Evolutionary conservation across 2,329 filamentous ascomycete genomes (phyloP).

Genomic region (Nemania serpens): DNA sequence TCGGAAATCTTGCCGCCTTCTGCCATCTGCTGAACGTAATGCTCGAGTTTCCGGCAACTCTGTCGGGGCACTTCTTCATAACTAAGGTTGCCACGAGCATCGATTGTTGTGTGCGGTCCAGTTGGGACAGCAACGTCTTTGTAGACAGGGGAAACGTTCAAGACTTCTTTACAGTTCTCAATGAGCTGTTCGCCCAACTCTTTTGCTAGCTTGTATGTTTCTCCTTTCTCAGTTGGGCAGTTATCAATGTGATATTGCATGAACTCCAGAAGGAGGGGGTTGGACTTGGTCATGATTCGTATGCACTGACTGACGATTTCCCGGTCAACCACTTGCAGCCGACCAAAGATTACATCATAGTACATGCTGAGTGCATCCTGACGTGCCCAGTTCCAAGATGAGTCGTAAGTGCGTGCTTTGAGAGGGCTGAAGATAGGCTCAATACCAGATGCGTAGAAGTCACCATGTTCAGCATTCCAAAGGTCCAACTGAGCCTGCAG

Average conservation of each 20-base stretch:
- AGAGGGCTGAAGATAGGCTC: slow-evolving; percentile 91
- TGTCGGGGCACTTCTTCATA: slow-evolving; percentile 86
- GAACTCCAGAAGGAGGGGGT: slow-evolving; percentile 92
- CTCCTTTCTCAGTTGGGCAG: slow-evolving; percentile 92
- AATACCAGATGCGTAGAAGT: slow-evolving; percentile 93
- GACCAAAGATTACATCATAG: slow-evolving; percentile 97
- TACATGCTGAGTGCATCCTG: slow-evolving; percentile 98
- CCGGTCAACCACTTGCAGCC: slow-evolving; percentile 88
- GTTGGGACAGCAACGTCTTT: slow-evolving; percentile 95
- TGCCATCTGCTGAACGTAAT: slow-evolving; percentile 98
- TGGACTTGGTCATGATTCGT: slow-evolving; percentile 98
- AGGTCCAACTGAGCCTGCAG: slow-evolving; percentile 93
- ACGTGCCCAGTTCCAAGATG: slow-evolving; percentile 98
- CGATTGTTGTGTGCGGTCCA: slow-evolving; percentile 88
- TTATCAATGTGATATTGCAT: slow-evolving; percentile 99
- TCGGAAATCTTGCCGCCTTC: slow-evolving; percentile 98
- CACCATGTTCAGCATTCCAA: slow-evolving; percentile 94
- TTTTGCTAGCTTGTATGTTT: slow-evolving; percentile 98
- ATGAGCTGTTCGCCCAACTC: slow-evolving; percentile 91
- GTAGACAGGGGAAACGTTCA: slow-evolving; percentile 83
- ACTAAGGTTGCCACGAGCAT: slow-evolving; percentile 87
- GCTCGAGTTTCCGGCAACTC: slow-evolving; percentile 94
- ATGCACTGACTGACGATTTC: slow-evolving; percentile 99
- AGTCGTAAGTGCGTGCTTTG: slow-evolving; percentile 96
- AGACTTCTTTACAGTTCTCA: slow-evolving; percentile 94